These are phyloP conservation scores for Yarrowia keelungensis DNA, from an alignment of 805 yeast genomes.

Conservation along the genomic window DNA sequence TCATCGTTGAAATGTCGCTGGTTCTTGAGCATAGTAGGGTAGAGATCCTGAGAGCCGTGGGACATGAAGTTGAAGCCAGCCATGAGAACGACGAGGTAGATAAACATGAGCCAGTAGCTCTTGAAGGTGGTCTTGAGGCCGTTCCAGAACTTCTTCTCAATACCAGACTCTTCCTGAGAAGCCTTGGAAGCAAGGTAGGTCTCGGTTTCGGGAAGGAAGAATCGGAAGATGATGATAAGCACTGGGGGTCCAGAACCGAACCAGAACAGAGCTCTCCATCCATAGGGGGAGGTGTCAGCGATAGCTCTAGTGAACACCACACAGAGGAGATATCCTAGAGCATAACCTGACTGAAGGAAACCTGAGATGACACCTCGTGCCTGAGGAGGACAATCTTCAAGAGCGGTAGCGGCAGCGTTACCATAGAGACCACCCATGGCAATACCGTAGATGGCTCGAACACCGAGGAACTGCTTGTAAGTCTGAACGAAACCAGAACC, in stretches of 20 bases:
- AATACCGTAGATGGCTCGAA: slow-evolving; percentile 69
- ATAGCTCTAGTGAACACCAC: slow-evolving; percentile 70
- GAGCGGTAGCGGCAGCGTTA: slow-evolving; percentile 67
- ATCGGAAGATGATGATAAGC: slow-evolving; percentile 64
- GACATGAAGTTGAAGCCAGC: slow-evolving; percentile 73
- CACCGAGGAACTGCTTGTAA: slow-evolving; percentile 63
- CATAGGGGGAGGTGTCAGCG: slow-evolving; percentile 55
- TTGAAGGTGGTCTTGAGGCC: slow-evolving; percentile 46
- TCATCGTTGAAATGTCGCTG: slow-evolving; percentile 59
- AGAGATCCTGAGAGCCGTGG: slow-evolving; percentile 77
- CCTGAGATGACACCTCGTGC: slow-evolving; percentile 72
- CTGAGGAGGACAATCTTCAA: slow-evolving; percentile 66
- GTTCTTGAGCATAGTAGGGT: slow-evolving; percentile 65
- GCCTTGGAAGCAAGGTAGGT: slow-evolving; percentile 53
- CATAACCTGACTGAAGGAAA: slow-evolving; percentile 80
- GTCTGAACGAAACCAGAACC: slow-evolving; percentile 72
- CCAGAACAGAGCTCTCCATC: slow-evolving; percentile 79
- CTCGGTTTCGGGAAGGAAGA: slow-evolving; percentile 65
- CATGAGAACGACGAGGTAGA: slow-evolving; percentile 66
- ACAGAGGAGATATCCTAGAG: slow-evolving; percentile 70
- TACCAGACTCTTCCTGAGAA: slow-evolving; percentile 33
- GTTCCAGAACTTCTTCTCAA: slow-evolving; percentile 14
- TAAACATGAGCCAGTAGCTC: slow-evolving; percentile 64
- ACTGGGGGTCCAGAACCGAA: slow-evolving; percentile 73
- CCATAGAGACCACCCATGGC: slow-evolving; percentile 79